Evolutionary conservation across 2,329 filamentous ascomycete species (phyloP).

Genomic region (Bipolaris oryzae): DNA sequence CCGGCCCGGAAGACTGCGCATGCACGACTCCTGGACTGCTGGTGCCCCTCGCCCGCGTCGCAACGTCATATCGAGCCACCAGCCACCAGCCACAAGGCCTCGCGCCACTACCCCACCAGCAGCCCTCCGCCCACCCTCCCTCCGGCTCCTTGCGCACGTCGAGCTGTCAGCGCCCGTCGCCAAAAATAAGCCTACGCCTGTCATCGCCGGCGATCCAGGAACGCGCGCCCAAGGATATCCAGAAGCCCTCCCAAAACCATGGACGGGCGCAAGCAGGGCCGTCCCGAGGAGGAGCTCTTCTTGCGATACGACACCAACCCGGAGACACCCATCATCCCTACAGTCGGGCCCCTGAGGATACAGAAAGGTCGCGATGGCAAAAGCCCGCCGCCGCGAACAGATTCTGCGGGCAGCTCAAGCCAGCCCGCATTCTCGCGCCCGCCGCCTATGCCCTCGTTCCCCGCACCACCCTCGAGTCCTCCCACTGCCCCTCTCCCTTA

Average conservation of each 20-base stretch:
- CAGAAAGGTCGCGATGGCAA: slow-evolving; percentile 69
- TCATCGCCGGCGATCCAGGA: slow-evolving; percentile 32
- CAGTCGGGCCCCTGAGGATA: slow-evolving; percentile 82
- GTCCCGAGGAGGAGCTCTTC: slow-evolving; percentile 84
- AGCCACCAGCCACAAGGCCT: background rate
- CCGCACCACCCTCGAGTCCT: slow-evolving; percentile 59
- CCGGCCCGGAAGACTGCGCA: slow-evolving; percentile 11
- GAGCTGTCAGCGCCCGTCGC: slow-evolving; percentile 27
- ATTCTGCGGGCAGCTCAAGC: slow-evolving; percentile 69
- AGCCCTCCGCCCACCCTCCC: slow-evolving; percentile 19
- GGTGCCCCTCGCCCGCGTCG: slow-evolving; percentile 14
- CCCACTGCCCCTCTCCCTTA: slow-evolving; percentile 54
- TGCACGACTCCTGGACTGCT: slow-evolving; percentile 3
- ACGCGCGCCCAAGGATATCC: slow-evolving; percentile 12
- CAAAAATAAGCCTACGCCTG: slow-evolving; percentile 35
- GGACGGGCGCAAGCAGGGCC: slow-evolving; percentile 64
- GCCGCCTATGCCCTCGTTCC: slow-evolving; percentile 67
- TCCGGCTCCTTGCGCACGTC: slow-evolving; percentile 16
- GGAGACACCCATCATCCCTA: slow-evolving; percentile 82
- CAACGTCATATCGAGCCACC: slow-evolving; percentile 18
- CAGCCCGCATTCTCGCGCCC: slow-evolving; percentile 47
- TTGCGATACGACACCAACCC: slow-evolving; percentile 58
- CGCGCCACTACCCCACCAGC: slow-evolving; percentile 15
- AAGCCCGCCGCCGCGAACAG: slow-evolving; percentile 58
- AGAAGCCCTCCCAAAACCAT: slow-evolving; percentile 26